Evolutionary conservation across 805 yeast species (phyloP).

Genomic region (Schizosaccharomyces lindneri): DNA sequence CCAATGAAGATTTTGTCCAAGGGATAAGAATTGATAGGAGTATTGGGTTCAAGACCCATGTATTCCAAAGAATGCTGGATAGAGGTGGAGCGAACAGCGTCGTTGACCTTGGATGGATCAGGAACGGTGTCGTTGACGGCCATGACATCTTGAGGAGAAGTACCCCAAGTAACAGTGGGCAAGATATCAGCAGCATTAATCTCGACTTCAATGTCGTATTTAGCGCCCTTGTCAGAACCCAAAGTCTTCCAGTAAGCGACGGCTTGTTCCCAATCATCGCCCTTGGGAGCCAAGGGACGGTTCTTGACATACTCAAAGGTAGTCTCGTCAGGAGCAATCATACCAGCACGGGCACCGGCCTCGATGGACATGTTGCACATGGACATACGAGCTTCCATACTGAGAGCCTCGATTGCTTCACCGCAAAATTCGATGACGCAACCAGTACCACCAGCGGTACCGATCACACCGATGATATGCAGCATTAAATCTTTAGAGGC

Average conservation of each 20-base stretch:
- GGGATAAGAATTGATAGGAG: constrained; percentile 45
- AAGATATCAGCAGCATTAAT: constrained; percentile 65
- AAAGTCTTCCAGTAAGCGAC: constrained; percentile 73
- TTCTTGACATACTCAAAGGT: constrained; percentile 79
- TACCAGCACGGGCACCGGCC: constrained; percentile 98
- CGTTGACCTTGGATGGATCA: constrained; percentile 44
- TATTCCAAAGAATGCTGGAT: constrained; percentile 79
- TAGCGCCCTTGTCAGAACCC: constrained; percentile 70
- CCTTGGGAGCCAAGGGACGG: constrained; percentile 89
- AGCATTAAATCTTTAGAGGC: constrained; percentile 88
- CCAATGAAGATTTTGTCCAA: constrained; percentile 93
- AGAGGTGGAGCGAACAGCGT: constrained; percentile 50
- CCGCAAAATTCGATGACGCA: constrained; percentile 92
- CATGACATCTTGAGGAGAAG: constrained; percentile 94
- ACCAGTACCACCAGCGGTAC: constrained; percentile 99
- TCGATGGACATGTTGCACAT: constrained; percentile 98
- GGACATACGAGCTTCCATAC: constrained; percentile 97
- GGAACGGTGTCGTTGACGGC: constrained; percentile 83
- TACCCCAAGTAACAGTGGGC: constrained; percentile 98
- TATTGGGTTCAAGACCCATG: constrained; percentile 74
- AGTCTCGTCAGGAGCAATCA: constrained; percentile 84
- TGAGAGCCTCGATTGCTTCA: constrained; percentile 63
- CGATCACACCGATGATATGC: constrained; percentile 86
- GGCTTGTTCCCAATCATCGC: constrained; percentile 81
- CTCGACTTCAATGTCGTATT: constrained; percentile 59